Base-by-base conservation (phyloP, 2,329 filamentous ascomycete genomes). In the Sphaerulina vaccinii region DNA sequence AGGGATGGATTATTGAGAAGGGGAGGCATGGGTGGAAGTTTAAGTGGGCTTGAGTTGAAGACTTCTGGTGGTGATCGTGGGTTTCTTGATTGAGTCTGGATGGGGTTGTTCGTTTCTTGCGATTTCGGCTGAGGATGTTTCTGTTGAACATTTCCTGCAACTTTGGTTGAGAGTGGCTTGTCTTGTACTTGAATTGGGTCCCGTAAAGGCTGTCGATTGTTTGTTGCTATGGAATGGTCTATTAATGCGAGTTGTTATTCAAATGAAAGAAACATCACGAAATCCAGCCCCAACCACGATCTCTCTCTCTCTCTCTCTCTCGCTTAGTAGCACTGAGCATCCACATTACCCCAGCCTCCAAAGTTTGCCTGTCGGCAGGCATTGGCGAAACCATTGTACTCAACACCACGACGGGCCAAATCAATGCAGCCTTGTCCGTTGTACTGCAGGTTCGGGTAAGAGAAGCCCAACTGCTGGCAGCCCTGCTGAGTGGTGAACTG, bases 1-100 rank as follows among this genome's bases (percentile, higher is more conserved):
- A 41, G 19, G 45, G 45, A 9, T 49, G 27, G 27, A 39, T 33
- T 1, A n/a, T 40, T 21, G 36, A 49, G 27, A 49, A 32, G 36
- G 45, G 36, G 3, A 33, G 21, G 24, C 13, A 22, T 21, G 10
- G 37, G 24, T 49, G 45, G 45, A 39, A 16, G 11, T 37, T 29
- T 8, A 41, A 49, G 45, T 29, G 24, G 22, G 36, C 19, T n/a
- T 49, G 37, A 48, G n/a, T 5, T 37, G 35, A 29, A 7, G 27
- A 13, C 27, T 7, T 29, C 27, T 29, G 27, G 27, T 13, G 13
- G 7, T 29, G 27, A 13, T 29, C 27, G 27, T 29, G 27, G 7
- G 13, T 29, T 29, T n/a, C n/a, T n/a, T n/a, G n/a, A n/a, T n/a
- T n/a, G n/a, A n/a, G n/a, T n/a, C n/a, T n/a, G n/a, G n/a, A n/a